Conservation (phyloP, 116 monocot genomes). For the Trichopus zeylanicus region DNA sequence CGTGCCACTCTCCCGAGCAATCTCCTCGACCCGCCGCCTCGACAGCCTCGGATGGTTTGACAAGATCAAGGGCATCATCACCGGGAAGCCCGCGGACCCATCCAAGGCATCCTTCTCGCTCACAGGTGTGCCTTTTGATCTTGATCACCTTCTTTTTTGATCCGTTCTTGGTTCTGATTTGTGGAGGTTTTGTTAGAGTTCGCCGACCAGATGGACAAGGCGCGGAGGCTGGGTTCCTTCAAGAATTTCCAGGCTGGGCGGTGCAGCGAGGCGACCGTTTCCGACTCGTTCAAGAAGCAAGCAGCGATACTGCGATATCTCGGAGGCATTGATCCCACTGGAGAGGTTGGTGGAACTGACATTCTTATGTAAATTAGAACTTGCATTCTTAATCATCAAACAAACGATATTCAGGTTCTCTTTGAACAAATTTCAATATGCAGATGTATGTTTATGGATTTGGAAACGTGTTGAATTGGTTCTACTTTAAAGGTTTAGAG, state of each 20-base stretch:
- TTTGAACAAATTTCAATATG: no score
- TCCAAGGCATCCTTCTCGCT: slow-evolving; percentile 26
- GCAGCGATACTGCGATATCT: slow-evolving; percentile 48
- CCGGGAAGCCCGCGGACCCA: slow-evolving; percentile 29
- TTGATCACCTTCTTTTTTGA: background rate
- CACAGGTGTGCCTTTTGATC: slow-evolving; percentile 1
- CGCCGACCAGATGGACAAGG: slow-evolving; percentile 63
- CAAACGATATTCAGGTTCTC: no score
- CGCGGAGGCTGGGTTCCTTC: slow-evolving; percentile 45
- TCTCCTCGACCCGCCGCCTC: slow-evolving; percentile 41
- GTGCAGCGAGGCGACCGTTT: slow-evolving; percentile 42
- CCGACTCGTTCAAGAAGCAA: slow-evolving; percentile 47
- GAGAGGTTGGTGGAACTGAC: slow-evolving; percentile 54
- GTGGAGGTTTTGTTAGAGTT: slow-evolving; percentile 27
- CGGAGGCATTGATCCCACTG: slow-evolving; percentile 51
- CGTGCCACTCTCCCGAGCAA: slow-evolving; percentile 4
- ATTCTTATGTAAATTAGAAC: no score
- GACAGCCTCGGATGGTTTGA: slow-evolving; percentile 52
- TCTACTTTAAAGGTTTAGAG: no score
- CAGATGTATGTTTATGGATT: no score
- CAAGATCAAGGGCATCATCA: slow-evolving; percentile 70
- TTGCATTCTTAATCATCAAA: no score
- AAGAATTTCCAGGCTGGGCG: slow-evolving; percentile 51
- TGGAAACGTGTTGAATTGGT: no score
- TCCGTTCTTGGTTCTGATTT: slow-evolving; percentile 1